These are phyloP conservation scores for Vaccinium darrowii DNA, from an alignment of 148 eudicot genomes.

Conservation along the genomic window DNA sequence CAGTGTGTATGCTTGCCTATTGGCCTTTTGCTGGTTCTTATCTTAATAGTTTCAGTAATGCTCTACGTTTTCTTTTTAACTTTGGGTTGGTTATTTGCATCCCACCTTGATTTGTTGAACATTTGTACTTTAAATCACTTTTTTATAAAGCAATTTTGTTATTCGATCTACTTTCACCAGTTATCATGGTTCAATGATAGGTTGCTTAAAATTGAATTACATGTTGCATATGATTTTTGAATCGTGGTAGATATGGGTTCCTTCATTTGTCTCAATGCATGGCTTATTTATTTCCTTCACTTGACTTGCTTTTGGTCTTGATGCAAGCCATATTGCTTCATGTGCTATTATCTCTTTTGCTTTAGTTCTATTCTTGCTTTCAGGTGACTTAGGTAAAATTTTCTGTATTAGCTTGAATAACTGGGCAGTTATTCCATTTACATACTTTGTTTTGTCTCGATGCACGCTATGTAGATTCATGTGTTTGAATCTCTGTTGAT, in stretches of 20 bases:
- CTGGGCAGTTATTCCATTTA: background rate
- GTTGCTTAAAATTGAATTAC: background rate
- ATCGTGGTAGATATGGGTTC: background rate
- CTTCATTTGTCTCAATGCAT: too few species aligned
- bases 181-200: background rate
- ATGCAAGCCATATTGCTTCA: background rate
- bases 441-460: background rate
- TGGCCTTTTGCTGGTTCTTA: background rate
- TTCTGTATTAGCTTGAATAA: background rate
- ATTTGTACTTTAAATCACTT: background rate
- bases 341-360: background rate
- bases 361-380: background rate
- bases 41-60: background rate
- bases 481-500: background rate
- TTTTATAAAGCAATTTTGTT: background rate
- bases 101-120: background rate
- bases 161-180: background rate
- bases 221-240: background rate
- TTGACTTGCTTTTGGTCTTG: background rate
- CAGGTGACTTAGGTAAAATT: background rate
- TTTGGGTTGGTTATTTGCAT: background rate
- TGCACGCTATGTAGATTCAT: background rate
- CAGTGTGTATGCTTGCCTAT: background rate
- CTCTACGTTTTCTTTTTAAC: background rate
- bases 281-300: background rate